A percentile compares a stretch with the other conserved stretches of the same genome.
phyloP scores from a whole-genome alignment of 768 basidiomycete species.

The Paxillus rubicundulus region DNA sequence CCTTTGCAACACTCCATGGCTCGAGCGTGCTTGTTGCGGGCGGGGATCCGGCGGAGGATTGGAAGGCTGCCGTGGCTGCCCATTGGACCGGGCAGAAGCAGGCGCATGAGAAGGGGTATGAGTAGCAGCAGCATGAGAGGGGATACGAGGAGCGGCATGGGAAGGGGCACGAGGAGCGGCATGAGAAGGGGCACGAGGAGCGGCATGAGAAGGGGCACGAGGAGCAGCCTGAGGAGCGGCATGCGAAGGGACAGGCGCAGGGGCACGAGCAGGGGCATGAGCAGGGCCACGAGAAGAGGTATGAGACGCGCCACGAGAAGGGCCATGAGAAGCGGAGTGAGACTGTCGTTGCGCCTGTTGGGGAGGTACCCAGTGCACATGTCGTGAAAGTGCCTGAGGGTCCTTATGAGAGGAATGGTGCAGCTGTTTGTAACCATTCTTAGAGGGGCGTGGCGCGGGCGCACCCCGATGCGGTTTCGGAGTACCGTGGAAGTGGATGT shows the following conservation, averaged over 20 bases:
- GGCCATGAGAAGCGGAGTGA: slow-evolving; percentile 15
- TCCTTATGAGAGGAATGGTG: slow-evolving; percentile 22
- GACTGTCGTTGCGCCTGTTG: slow-evolving; percentile 22
- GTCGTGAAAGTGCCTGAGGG: slow-evolving; percentile 14
- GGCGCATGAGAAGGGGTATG: too few species aligned
- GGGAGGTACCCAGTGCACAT: slow-evolving; percentile 31
- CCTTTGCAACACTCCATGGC: slow-evolving; percentile 4
- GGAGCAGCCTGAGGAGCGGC: neutral
- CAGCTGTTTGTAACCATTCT: slow-evolving; percentile 1
- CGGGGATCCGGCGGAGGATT: slow-evolving; percentile 11
- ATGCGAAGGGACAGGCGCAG: slow-evolving; percentile 4
- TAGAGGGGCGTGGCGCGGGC: slow-evolving; percentile 10
- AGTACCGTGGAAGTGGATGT: slow-evolving; percentile 25
- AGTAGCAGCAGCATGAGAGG: too few species aligned
- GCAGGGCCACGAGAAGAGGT: slow-evolving; percentile 8
- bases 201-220: too few species aligned
- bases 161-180: too few species aligned
- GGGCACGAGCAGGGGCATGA: slow-evolving; percentile 3
- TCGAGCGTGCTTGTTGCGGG: slow-evolving; percentile 18
- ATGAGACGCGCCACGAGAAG: slow-evolving; percentile 14
- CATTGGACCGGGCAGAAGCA: too few species aligned
- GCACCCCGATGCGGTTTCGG: slow-evolving; percentile 18
- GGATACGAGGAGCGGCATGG: too few species aligned
- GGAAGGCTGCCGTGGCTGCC: neutral
- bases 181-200: too few species aligned